Base-by-base conservation (phyloP, 208 protist genomes). In the Acanthamoeba polyphaga region DNA sequence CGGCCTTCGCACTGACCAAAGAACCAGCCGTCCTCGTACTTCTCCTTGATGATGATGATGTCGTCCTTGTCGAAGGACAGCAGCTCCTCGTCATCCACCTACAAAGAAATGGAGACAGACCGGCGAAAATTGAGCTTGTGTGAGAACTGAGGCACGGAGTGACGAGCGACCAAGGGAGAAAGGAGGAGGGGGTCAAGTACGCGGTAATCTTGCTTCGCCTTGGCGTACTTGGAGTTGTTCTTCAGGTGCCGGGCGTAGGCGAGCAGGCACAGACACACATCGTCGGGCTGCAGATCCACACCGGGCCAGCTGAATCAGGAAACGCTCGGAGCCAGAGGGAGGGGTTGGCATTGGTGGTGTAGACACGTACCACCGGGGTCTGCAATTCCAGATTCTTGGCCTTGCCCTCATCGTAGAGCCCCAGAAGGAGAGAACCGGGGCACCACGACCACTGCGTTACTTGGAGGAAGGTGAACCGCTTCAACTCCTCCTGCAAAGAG, bases 191-290 rank as follows among this genome's bases (percentile, higher is more conserved):
- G 29, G 27, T n/a, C 32, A 46, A 29, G 88, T 76, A 94, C 89
- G 51, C 55, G 62, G 13, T 94, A 94, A 49, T 94, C 89, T 34
- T 94, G 89, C 32, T 68, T 60, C 13, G 89, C 89, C 89, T 94
- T 94, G 62, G 89, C 89, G 29, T 94, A 94, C 89, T 80, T 94
- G 89, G 89, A 94, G 89, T 94, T 94, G 34, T 76, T 80, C 55
- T 94, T 94, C 38, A 94, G 64, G 70, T 94, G 68, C 64, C 68
- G 38, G 13, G 89, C 89, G 49, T 94, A 94, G 58, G 89, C 89
- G 5, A 94, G 89, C 29, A 94, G 70, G 46, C 66, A 94, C 34
- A 94, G 49, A 12, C 89, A 94, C 6, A 94, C 70, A 9, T 94
- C 89, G 19, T 94, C 89, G 3, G 89, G 89, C 85, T 92, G 85